These are phyloP conservation scores for Penicillium sclerotiorum DNA, from an alignment of 2,329 filamentous ascomycete species.

Conservation along the genomic window DNA sequence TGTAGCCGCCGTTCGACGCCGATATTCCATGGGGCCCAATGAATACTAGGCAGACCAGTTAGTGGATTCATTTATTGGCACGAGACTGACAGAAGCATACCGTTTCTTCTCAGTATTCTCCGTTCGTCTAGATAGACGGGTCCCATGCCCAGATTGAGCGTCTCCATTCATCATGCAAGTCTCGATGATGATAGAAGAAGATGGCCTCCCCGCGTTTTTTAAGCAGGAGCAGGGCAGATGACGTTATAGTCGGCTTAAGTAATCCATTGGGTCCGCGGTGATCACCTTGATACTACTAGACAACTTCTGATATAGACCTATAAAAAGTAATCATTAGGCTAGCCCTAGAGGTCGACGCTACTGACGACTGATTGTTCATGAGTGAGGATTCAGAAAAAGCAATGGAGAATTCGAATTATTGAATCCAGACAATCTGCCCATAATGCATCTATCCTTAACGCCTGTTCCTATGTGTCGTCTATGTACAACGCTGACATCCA, in stretches of 20 bases:
- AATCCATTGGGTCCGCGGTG: neutral
- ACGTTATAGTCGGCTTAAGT: conserved; percentile 6
- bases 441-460: no score
- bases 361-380: no score
- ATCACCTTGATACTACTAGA: no score
- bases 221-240: neutral
- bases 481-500: neutral
- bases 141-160: conserved; percentile 1
- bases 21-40: conserved; percentile 79
- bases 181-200: neutral
- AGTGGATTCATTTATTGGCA: neutral
- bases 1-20: conserved; percentile 72
- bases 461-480: conserved; percentile 1
- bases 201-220: conserved; percentile 1
- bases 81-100: conserved; percentile 6
- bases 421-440: no score
- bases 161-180: conserved; percentile 17
- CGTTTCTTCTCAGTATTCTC: conserved; percentile 15
- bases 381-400: no score
- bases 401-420: no score
- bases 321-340: no score
- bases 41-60: conserved; percentile 57
- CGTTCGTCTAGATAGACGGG: neutral
- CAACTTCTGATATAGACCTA: no score
- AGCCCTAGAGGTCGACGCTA: no score